Evolutionary conservation across 1,139 yeast genomes (phyloP).

Genomic region (Candida frijolesensis): DNA sequence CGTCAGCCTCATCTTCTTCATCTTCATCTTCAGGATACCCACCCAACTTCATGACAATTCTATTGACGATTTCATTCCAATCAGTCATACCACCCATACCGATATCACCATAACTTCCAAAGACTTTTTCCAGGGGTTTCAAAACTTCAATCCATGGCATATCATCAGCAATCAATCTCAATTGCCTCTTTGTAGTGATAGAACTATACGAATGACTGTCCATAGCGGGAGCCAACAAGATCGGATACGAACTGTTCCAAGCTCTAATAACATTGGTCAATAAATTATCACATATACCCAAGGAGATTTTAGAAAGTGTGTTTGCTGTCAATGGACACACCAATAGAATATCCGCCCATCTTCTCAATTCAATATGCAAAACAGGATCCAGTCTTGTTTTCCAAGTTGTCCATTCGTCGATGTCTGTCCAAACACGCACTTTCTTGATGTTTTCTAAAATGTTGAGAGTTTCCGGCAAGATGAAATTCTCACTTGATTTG

Average conservation of each 20-base stretch:
- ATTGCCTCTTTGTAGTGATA: slow-evolving; percentile 81
- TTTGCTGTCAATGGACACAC: slow-evolving; percentile 92
- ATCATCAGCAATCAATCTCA: slow-evolving; percentile 73
- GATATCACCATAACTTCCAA: slow-evolving; percentile 90
- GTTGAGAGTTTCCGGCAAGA: slow-evolving; percentile 56
- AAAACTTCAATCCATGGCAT: slow-evolving; percentile 91
- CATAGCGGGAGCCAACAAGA: slow-evolving; percentile 92
- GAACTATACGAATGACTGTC: slow-evolving; percentile 88
- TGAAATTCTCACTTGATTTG: slow-evolving; percentile 78
- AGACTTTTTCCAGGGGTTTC: slow-evolving; percentile 91
- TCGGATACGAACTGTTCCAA: slow-evolving; percentile 89
- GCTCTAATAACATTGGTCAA: slow-evolving; percentile 87
- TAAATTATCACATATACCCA: slow-evolving; percentile 88
- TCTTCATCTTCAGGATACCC: slow-evolving; percentile 90
- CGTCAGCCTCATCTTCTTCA: slow-evolving; percentile 72
- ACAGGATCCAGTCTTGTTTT: slow-evolving; percentile 84
- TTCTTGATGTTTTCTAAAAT: slow-evolving; percentile 38
- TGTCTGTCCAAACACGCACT: slow-evolving; percentile 81
- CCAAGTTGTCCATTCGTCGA: slow-evolving; percentile 94
- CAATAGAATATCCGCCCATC: slow-evolving; percentile 93
- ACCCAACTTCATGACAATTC: slow-evolving; percentile 78
- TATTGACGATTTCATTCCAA: slow-evolving; percentile 87
- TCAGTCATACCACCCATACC: slow-evolving; percentile 96
- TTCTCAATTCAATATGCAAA: slow-evolving; percentile 84
- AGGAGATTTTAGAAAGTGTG: slow-evolving; percentile 83